Conservation (phyloP, 257 asterid species). For the Euphrasia confusa region DNA sequence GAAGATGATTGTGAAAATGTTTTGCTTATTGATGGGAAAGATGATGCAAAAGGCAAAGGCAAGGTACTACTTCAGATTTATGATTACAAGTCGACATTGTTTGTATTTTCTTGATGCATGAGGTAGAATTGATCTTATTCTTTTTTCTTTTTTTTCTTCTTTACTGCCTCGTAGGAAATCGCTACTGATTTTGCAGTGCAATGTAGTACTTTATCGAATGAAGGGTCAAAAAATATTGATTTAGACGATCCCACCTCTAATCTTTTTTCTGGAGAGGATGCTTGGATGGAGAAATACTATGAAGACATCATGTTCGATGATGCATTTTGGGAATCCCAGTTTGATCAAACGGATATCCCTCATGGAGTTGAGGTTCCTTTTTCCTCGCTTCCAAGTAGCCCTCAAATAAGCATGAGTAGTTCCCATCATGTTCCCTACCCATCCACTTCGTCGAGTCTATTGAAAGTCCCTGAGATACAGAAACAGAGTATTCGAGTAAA, state of each 20-base stretch:
- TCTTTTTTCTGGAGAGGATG: conserved; percentile 43
- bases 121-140: too few species aligned
- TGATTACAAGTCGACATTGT: neutral
- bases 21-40: conserved; percentile 28
- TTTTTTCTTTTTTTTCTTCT: conserved; percentile 1
- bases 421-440: conserved; percentile 23
- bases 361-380: conserved; percentile 66
- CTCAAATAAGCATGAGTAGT: conserved; percentile 24
- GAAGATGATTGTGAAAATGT: conserved; percentile 48
- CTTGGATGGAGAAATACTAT: conserved; percentile 36
- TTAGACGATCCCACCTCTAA: conserved; percentile 39
- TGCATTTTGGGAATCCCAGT: conserved; percentile 45
- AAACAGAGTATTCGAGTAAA: neutral
- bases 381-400: conserved; percentile 48
- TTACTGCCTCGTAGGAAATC: conserved; percentile 36
- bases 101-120: neutral
- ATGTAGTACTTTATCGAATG: conserved; percentile 8
- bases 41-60: conserved; percentile 41
- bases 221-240: conserved; percentile 23
- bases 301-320: conserved; percentile 50
- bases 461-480: neutral
- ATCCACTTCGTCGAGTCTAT: neutral
- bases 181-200: conserved; percentile 27
- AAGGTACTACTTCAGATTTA: conserved; percentile 46
- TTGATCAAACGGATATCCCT: conserved; percentile 66